A percentile compares a stretch with the other conserved stretches of the same genome.
Evolutionary conservation across 257 asterid genomes (phyloP).

Genomic region (Fraxinus cuspidata): DNA sequence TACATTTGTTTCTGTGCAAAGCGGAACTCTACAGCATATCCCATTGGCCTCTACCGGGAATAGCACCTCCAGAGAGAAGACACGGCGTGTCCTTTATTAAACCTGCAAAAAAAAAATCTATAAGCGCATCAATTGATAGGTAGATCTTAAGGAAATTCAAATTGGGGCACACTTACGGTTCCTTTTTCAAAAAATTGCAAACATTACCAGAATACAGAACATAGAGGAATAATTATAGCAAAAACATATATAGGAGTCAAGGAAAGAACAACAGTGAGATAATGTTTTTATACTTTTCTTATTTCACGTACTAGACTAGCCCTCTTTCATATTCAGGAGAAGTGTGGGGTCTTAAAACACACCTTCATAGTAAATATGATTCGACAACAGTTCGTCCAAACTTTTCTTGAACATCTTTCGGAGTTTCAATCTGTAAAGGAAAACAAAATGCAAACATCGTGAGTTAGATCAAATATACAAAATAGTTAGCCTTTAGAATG

Average conservation of each 20-base stretch:
- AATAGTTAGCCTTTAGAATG: background rate
- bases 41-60: background rate
- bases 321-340: background rate
- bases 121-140: background rate
- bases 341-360: background rate
- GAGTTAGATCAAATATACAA: constrained; percentile 8
- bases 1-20: background rate
- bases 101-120: constrained; percentile 9
- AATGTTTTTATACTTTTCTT: too few relatives aligned
- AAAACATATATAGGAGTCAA: background rate
- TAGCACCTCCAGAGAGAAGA: constrained; percentile 6
- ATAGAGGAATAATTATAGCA: background rate
- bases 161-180: background rate
- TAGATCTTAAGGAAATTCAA: background rate
- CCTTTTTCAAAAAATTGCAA: background rate
- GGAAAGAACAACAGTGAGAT: background rate
- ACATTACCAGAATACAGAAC: background rate
- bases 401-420: constrained; percentile 85
- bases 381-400: constrained; percentile 91
- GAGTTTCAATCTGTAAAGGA: constrained; percentile 71
- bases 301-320: background rate
- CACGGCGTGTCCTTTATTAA: background rate
- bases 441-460: constrained; percentile 16
- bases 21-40: background rate
- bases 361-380: constrained; percentile 64